Conservation (phyloP, 1,139 yeast genomes). For the Kluyveromyces sp. region DNA sequence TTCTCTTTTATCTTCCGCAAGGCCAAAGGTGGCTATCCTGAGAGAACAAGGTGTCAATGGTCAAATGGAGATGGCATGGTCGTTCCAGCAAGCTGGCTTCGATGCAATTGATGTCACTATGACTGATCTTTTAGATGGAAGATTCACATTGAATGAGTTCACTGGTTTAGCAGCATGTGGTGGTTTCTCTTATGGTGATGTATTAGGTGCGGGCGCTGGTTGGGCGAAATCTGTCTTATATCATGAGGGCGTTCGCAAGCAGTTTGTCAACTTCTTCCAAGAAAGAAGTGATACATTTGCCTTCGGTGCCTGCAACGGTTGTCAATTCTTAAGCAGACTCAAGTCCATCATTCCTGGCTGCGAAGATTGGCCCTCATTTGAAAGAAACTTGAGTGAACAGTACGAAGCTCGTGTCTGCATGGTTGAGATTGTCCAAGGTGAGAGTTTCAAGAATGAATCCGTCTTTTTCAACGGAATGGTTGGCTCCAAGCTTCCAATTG, state of each 20-base stretch:
- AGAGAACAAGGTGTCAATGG: constrained; percentile 99
- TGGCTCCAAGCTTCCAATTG: constrained; percentile 89
- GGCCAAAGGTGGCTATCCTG: constrained; percentile 89
- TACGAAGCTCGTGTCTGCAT: constrained; percentile 93
- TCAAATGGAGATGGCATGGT: constrained; percentile 98
- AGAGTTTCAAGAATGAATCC: constrained; percentile 42
- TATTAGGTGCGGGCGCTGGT: constrained; percentile 97
- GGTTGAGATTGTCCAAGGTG: constrained; percentile 66
- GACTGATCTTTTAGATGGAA: constrained; percentile 81
- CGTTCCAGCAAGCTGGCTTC: constrained; percentile 92
- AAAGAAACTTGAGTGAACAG: constrained; percentile 86
- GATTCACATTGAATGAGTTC: constrained; percentile 67
- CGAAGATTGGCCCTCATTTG: constrained; percentile 94
- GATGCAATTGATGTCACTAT: constrained; percentile 91
- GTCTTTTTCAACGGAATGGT: constrained; percentile 86
- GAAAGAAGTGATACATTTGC: constrained; percentile 90
- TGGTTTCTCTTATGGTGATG: constrained; percentile 99
- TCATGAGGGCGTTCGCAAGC: constrained; percentile 68
- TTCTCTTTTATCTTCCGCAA: constrained; percentile 34
- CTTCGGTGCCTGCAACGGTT: constrained; percentile 98
- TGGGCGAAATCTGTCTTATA: constrained; percentile 98
- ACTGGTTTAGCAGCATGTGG: constrained; percentile 98
- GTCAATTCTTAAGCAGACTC: constrained; percentile 89
- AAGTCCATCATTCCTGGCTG: constrained; percentile 91
- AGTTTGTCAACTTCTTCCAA: constrained; percentile 75